Evolutionary conservation across 73 alveolate species (phyloP), one percentile per base, ranked within the genome.

Genomic region (Paramecium sonneborni): DNA sequence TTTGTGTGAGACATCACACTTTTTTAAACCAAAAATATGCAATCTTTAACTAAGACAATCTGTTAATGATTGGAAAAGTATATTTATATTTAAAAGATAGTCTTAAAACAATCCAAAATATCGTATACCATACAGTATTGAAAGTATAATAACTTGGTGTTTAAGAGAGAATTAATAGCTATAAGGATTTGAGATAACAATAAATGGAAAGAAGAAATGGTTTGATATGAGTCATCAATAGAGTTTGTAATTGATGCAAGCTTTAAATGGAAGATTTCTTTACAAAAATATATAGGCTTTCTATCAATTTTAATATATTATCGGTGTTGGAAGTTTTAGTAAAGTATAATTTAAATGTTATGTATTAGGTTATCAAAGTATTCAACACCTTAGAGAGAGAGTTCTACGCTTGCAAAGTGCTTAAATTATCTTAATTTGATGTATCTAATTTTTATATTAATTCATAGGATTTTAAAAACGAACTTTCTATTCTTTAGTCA

Each of bases 391-490:
- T 62, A 12, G 84, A 62, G 23, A 30, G 24, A 30, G 48, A 62
- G 84, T 62, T 62, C 84, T 62, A 62, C 6, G 84, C 84, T 62
- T 62, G 68, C n/a, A 62, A 62, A 26, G 84, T 62, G 23, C 84
- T 62, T 1, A 62, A 62, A 21, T 26, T 26, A 6, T 24, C 44
- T 10, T 30, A 62, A 32, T 62, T 62, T 1, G 43, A 62, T 26
- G 84, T 62, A 62, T 62, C 84, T 10, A 30, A 62, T 26, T 62
- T 28, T 62, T 5, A 28, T 11, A 62, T 52, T 1, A 52, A 52
- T 18, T 62, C 44, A 26, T 62, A 62, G 84, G 84, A 62, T 62
- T 62, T 62, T 32, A 62, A 32, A 30, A 62, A 62, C 84, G 84
- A 62, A 62, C 84, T 62, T 32, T 62, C 84, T 30, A 62, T 62